phyloP scores from a whole-genome alignment of 495 filamentous ascomycete genomes.

The Trichoderma asperelloides region DNA sequence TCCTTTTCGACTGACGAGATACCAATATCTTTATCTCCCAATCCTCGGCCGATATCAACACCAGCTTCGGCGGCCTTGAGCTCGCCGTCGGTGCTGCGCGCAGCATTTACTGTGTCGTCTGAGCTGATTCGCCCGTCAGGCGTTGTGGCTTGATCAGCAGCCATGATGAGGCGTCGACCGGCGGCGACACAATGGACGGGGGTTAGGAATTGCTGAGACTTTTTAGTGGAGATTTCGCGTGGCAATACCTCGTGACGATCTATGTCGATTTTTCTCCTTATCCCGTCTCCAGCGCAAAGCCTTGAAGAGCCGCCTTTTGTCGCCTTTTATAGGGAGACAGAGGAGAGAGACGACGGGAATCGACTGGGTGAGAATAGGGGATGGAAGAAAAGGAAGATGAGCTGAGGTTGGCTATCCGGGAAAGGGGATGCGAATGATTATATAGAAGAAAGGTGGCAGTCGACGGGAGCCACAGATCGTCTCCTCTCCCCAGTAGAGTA shows the following conservation, averaged over 20 bases:
- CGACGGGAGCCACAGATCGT: background rate
- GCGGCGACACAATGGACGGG: background rate
- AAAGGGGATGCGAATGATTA: background rate
- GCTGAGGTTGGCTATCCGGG: background rate
- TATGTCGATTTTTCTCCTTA: background rate
- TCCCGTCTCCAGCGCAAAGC: background rate
- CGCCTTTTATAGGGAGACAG: background rate
- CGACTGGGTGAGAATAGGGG: background rate
- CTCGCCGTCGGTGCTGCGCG: constrained; percentile 1
- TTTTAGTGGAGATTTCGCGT: constrained; percentile 3
- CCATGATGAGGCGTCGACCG: background rate
- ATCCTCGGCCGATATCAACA: background rate
- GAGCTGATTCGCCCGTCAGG: background rate
- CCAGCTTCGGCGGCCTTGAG: background rate
- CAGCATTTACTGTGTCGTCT: constrained; percentile 5
- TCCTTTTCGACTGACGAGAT: background rate
- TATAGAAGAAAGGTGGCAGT: background rate
- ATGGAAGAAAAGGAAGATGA: background rate
- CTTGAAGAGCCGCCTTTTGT: background rate
- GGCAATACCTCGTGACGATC: background rate
- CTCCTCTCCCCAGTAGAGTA: background rate
- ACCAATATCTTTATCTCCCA: background rate
- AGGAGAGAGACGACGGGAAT: no score
- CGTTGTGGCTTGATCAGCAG: background rate
- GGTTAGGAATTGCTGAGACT: background rate